A percentile compares a stretch with the other conserved stretches of the same genome.
Conservation (phyloP, 2,329 filamentous ascomycete genomes). For the Neonectria hederae region DNA sequence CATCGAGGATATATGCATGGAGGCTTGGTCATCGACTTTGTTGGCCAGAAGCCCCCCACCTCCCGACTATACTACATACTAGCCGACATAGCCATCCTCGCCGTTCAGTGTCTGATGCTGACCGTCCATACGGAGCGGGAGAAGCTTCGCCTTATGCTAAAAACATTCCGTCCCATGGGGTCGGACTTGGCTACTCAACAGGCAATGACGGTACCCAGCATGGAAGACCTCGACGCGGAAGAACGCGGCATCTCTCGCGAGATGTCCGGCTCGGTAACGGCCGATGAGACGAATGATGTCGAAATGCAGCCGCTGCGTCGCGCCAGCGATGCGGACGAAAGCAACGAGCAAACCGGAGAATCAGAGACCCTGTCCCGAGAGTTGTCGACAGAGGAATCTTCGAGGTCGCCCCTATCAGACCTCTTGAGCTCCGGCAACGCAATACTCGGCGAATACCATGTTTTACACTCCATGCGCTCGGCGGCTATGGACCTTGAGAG, state of each 20-base stretch:
- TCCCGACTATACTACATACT: slow-evolving; percentile 65
- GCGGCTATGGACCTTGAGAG: slow-evolving; percentile 58
- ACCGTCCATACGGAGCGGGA: slow-evolving; percentile 70
- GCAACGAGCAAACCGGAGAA: slow-evolving; percentile 40
- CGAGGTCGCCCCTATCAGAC: slow-evolving; percentile 55
- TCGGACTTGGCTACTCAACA: slow-evolving; percentile 42
- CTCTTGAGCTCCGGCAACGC: slow-evolving; percentile 65
- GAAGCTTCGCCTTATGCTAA: slow-evolving; percentile 60
- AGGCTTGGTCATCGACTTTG: slow-evolving; percentile 73
- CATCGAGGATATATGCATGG: slow-evolving; percentile 73
- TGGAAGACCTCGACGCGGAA: slow-evolving; percentile 65
- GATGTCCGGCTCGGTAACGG: slow-evolving; percentile 46
- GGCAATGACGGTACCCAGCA: slow-evolving; percentile 40
- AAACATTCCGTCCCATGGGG: slow-evolving; percentile 49
- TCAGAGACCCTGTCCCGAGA: slow-evolving; percentile 41
- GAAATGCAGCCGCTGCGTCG: slow-evolving; percentile 54
- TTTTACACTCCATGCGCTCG: slow-evolving; percentile 59
- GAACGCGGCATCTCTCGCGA: slow-evolving; percentile 62
- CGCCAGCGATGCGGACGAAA: slow-evolving; percentile 38
- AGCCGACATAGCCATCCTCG: slow-evolving; percentile 65
- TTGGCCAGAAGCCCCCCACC: slow-evolving; percentile 71
- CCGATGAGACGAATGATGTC: slow-evolving; percentile 54
- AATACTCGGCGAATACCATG: slow-evolving; percentile 62
- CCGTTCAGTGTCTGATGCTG: slow-evolving; percentile 71
- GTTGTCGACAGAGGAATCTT: slow-evolving; percentile 41